Base-by-base conservation (phyloP, 2,329 filamentous ascomycete species). In the Chaetomiaceae sp. region DNA sequence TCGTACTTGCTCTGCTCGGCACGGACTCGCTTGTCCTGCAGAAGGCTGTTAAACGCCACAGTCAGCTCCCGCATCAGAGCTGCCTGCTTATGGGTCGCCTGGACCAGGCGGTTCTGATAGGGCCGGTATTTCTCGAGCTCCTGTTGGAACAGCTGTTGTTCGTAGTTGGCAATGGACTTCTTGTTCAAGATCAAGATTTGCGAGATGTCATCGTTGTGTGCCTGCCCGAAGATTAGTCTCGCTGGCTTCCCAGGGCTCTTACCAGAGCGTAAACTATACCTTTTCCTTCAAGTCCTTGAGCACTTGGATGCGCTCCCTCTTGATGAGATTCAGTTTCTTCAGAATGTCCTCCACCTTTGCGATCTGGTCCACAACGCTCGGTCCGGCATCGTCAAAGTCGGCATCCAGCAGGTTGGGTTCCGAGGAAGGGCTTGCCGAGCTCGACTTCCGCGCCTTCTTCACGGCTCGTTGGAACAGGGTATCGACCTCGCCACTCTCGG, bases 161-260 rank as follows among this genome's bases (percentile, higher is more conserved):
- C 93, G 62, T 93, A 92, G 63, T 89, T 95, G 17, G 89, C 80
- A 63, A 97, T 92, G 2, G 89, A 86, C 70, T 97, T 99, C 67
- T 97, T 97, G 76, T 99, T 99, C 53, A 99, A 74, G 50, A 99
- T 99, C 54, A 99, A 76, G 12, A 97, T 91, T 64, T 96, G 93
- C 5, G 91, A 96, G 57, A 99, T 99, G 63, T 99, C 95, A 64
- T 99, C 95, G 58, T 87, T 89, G 70, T 95, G 92, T 47, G 92
- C 86, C 92, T 96, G 47, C n/a, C n/a, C n/a, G n/a, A n/a, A n/a
- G 16, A 14, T 14, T 42, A 55, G 51, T 69, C n/a, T 37, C 59
- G 56, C 27, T 12, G 13, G 7, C 21, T 4, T 21, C 13, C 3
- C 20, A 13, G n/a, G n/a, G n/a, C n/a, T 12, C 13, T 4, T 17